These are phyloP conservation scores for Aspergillus udagawae DNA, from an alignment of 2,329 filamentous ascomycete genomes.

Conservation along the genomic window DNA sequence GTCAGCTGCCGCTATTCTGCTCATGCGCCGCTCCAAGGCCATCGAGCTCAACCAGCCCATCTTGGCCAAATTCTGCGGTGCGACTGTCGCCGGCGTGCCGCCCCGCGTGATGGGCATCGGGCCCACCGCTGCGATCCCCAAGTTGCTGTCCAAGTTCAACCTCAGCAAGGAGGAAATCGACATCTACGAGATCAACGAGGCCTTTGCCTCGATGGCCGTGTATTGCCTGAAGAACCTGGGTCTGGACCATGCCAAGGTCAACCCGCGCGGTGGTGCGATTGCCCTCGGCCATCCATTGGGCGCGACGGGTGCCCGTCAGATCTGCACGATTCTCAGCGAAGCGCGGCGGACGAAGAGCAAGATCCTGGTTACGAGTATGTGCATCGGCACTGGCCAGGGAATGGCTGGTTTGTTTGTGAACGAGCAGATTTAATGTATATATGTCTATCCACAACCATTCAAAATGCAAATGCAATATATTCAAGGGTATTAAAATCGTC, in stretches of 20 bases:
- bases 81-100: slow-evolving; percentile 83
- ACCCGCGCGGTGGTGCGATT: slow-evolving; percentile 90
- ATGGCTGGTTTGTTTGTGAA: slow-evolving; percentile 66
- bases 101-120: slow-evolving; percentile 94
- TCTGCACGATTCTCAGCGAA: slow-evolving; percentile 87
- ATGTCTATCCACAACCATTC: not conserved
- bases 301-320: slow-evolving; percentile 82
- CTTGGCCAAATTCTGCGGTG: slow-evolving; percentile 88
- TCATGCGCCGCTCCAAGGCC: slow-evolving; percentile 93
- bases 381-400: slow-evolving; percentile 63
- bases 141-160: slow-evolving; percentile 78
- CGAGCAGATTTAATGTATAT: slow-evolving; percentile 47
- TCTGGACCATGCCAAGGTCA: slow-evolving; percentile 68
- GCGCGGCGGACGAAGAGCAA: slow-evolving; percentile 80
- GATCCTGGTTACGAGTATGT: slow-evolving; percentile 91
- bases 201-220: slow-evolving; percentile 95
- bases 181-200: slow-evolving; percentile 92
- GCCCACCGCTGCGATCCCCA: slow-evolving; percentile 60
- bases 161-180: slow-evolving; percentile 79
- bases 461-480: not conserved
- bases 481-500: not conserved
- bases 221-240: slow-evolving; percentile 74
- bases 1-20: slow-evolving; percentile 70
- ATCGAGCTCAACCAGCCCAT: slow-evolving; percentile 85
- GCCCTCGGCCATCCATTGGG: slow-evolving; percentile 88